A percentile compares a stretch with the other conserved stretches of the same genome.
Conservation (phyloP, 2,329 filamentous ascomycete species). For the Diaporthe australafricana region DNA sequence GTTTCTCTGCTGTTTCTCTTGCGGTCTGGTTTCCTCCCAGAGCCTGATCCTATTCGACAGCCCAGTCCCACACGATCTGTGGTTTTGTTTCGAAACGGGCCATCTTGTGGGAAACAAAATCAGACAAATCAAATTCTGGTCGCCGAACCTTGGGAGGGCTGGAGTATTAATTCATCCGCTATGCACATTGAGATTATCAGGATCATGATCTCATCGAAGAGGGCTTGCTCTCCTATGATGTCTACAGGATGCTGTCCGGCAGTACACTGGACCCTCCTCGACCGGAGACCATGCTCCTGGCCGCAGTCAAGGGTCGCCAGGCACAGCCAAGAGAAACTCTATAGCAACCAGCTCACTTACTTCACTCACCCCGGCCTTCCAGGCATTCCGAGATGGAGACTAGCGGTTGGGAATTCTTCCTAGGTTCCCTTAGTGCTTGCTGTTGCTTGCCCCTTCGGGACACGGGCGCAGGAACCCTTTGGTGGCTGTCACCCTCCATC, state of each 20-base stretch:
- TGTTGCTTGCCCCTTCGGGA: neutral
- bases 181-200: neutral
- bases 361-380: neutral
- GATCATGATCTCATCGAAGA: neutral
- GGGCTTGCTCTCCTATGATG: no score
- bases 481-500: constrained; percentile 15
- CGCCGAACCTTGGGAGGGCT: neutral
- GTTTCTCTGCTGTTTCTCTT: constrained; percentile 28
- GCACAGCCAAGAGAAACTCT: neutral
- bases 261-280: neutral
- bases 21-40: constrained; percentile 25
- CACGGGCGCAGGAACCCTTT: constrained; percentile 27
- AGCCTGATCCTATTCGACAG: constrained; percentile 21
- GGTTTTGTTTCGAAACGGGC: constrained; percentile 24
- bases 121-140: neutral
- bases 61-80: constrained; percentile 5
- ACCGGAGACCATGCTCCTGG: constrained; percentile 6
- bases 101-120: constrained; percentile 1
- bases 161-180: neutral
- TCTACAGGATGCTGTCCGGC: neutral
- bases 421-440: constrained; percentile 16
- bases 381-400: constrained; percentile 11
- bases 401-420: constrained; percentile 23
- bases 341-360: neutral
- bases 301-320: neutral